Evolutionary conservation across 345 rosid genomes (phyloP), one percentile per base, ranked within the genome.

Genomic region (Gossypium anomalum): DNA sequence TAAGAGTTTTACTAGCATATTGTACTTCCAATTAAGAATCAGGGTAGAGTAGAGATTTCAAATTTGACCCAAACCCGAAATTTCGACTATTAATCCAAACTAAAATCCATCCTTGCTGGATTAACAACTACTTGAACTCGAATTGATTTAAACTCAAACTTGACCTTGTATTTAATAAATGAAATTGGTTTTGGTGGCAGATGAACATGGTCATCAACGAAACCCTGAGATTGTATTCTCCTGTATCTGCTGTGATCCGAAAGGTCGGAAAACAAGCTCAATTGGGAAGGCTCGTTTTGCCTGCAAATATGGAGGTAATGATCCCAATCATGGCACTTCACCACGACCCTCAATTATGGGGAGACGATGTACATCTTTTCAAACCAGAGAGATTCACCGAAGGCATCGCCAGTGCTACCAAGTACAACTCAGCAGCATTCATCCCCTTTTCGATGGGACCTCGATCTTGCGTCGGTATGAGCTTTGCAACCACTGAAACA

Each of bases 351-450:
- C 38, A 76, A 17, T 49, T 82, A 19, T 84, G 88, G 92, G 88
- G 88, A 45, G 81, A 80, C 2, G 87, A 83, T 70, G 83, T 38
- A 12, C 75, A 80, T 47, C 75, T 71, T 47, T 88, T 83, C 80
- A 82, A 78, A 67, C 88, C 87, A 5, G 83, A 86, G 67, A 80
- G 92, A 68, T 86, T 84, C 53, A 75, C 82, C 0, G 77, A 80
- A 71, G 88, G 88, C 12, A 67, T 83, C 2, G 85, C 83, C 48
- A 83, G 80, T 55, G 89, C 91, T 47, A 84, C 85, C 63, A 76
- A 72, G 55, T 77, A 83, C 60, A 84, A 80, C 62, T 23, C 43
- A 1, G 78, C 73, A 4, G 85, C 77, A 48, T 88, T 77, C 73
- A n/a, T 82, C 17, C 87, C 88, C 1, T 86, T 84, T 34, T 80